phyloP scores from a whole-genome alignment of 2,329 filamentous ascomycete genomes.

The Lasiodiplodia sp. region DNA sequence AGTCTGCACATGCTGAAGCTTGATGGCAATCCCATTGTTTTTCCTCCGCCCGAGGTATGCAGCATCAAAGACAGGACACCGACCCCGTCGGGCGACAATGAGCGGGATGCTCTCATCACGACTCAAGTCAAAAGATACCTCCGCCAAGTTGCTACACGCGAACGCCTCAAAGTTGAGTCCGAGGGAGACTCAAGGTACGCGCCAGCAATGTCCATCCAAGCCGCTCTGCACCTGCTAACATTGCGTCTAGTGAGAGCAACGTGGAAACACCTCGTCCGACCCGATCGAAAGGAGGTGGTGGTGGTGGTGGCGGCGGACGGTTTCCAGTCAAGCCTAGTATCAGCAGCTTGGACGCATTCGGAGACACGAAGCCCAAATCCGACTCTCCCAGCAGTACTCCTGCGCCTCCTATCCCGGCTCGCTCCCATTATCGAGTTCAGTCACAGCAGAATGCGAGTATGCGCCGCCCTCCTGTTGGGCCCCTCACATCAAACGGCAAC shows the following conservation, averaged over 20 bases:
- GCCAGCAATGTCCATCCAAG: background rate
- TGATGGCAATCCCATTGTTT: conserved; percentile 83
- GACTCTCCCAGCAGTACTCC: conserved; percentile 71
- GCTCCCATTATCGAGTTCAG: conserved; percentile 80
- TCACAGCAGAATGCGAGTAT: conserved; percentile 70
- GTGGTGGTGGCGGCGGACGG: conserved; percentile 57
- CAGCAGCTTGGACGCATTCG: conserved; percentile 66
- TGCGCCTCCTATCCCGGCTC: conserved; percentile 75
- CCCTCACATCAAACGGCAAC: conserved; percentile 67
- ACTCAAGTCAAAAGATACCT: conserved; percentile 67
- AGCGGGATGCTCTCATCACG: conserved; percentile 67
- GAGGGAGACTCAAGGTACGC: conserved; percentile 54
- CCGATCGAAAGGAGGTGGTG: conserved; percentile 51
- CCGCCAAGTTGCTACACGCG: conserved; percentile 51
- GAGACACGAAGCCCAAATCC: conserved; percentile 60
- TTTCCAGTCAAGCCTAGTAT: conserved; percentile 74
- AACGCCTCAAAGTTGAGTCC: conserved; percentile 52
- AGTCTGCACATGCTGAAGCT: conserved; percentile 90
- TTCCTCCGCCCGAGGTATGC: conserved; percentile 66
- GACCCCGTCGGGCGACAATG: conserved; percentile 62
- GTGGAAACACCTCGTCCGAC: conserved; percentile 79
- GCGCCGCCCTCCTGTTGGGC: conserved; percentile 76
- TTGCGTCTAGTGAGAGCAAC: conserved; percentile 69
- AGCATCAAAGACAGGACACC: conserved; percentile 49
- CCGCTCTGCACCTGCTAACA: conserved; percentile 31